Conservation (phyloP, 768 basidiomycete genomes). For the Hydnum rufescens region DNA sequence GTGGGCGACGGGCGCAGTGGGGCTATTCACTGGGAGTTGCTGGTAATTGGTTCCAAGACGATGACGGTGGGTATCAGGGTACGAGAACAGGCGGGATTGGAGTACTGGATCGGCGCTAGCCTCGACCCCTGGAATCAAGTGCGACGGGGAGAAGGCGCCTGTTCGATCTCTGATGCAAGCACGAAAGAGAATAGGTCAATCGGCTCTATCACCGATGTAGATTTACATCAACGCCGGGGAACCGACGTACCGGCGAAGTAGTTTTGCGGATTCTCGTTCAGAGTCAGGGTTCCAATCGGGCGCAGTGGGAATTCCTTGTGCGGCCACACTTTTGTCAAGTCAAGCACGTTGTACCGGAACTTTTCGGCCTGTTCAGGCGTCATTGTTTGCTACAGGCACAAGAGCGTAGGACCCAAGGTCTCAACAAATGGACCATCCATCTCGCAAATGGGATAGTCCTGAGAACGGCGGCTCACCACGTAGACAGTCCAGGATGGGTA, state of each 20-base stretch:
- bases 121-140: constrained; percentile 75
- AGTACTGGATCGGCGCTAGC: constrained; percentile 50
- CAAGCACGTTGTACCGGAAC: constrained; percentile 68
- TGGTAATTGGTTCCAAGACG: constrained; percentile 28
- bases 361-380: constrained; percentile 77
- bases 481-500: constrained; percentile 18
- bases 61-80: constrained; percentile 27
- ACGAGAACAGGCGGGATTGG: constrained; percentile 88
- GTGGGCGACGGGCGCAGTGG: constrained; percentile 54
- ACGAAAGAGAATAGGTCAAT: too few species aligned
- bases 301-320: constrained; percentile 22
- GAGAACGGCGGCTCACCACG: too few species aligned
- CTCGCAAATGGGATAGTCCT: neutral
- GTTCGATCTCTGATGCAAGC: constrained; percentile 16
- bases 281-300: constrained; percentile 20
- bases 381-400: constrained; percentile 57
- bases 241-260: neutral
- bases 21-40: constrained; percentile 72
- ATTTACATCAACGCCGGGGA: neutral
- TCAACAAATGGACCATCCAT: neutral
- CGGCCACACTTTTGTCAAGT: constrained; percentile 46
- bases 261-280: constrained; percentile 21
- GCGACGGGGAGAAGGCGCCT: constrained; percentile 79
- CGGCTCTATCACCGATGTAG: too few species aligned
- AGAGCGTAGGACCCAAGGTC: constrained; percentile 3